These are phyloP conservation scores for Dictyostelium citrinum DNA, from an alignment of 78 protist genomes.

Conservation along the genomic window DNA sequence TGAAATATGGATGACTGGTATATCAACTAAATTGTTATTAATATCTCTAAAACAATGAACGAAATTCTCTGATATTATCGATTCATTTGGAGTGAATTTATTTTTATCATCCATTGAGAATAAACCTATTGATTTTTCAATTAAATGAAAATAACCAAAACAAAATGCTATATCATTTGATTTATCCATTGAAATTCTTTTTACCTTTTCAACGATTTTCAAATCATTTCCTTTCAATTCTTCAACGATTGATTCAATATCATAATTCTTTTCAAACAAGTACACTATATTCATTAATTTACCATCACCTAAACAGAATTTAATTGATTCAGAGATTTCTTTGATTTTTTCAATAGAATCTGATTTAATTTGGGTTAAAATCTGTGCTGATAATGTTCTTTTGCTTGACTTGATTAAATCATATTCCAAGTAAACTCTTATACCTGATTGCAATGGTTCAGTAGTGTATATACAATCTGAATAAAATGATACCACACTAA, in stretches of 20 bases:
- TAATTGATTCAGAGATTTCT: background rate
- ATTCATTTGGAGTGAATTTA: background rate
- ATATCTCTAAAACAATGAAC: background rate
- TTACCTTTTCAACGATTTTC: background rate
- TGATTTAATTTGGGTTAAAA: background rate
- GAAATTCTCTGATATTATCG: background rate
- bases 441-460: background rate
- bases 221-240: background rate
- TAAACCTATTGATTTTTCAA: background rate
- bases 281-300: background rate
- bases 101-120: background rate
- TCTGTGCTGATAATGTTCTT: background rate
- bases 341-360: background rate
- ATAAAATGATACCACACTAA: background rate
- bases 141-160: background rate
- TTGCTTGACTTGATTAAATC: background rate
- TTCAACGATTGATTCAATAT: background rate
- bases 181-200: background rate
- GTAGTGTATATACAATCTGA: background rate
- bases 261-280: background rate
- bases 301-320: background rate
- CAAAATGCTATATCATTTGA: background rate
- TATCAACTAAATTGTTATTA: background rate
- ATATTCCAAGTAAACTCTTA: background rate
- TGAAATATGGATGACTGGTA: background rate